Conservation (phyloP, 2,329 filamentous ascomycete genomes). For the Neonectria coccinea region DNA sequence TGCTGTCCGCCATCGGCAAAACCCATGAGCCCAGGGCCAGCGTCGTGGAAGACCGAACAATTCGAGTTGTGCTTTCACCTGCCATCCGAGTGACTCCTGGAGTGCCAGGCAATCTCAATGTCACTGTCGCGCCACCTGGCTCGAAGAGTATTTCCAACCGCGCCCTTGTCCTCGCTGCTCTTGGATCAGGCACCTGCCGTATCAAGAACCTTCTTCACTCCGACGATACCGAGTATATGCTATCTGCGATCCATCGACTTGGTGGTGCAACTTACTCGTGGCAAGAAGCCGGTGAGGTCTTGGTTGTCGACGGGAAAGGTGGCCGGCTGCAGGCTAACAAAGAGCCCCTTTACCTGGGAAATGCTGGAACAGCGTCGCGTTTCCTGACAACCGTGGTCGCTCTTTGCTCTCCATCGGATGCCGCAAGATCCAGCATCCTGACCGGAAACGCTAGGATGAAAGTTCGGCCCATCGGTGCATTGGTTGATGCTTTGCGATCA, state of each 20-base stretch:
- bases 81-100: slow-evolving; percentile 80
- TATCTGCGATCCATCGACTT: slow-evolving; percentile 87
- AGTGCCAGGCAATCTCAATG: slow-evolving; percentile 72
- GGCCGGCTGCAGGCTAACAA: slow-evolving; percentile 82
- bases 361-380: slow-evolving; percentile 94
- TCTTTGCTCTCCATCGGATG: slow-evolving; percentile 76
- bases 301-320: slow-evolving; percentile 92
- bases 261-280: slow-evolving; percentile 90
- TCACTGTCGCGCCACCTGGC: slow-evolving; percentile 88
- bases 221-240: slow-evolving; percentile 97
- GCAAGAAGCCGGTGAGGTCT: slow-evolving; percentile 93
- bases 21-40: slow-evolving; percentile 90
- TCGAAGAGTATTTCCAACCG: slow-evolving; percentile 99
- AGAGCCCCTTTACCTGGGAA: slow-evolving; percentile 89
- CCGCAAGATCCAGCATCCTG: slow-evolving; percentile 76
- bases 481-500: slow-evolving; percentile 87
- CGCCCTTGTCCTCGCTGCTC: slow-evolving; percentile 90
- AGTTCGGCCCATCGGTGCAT: slow-evolving; percentile 88
- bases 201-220: slow-evolving; percentile 95
- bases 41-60: slow-evolving; percentile 86
- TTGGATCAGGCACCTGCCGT: slow-evolving; percentile 86
- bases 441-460: slow-evolving; percentile 98
- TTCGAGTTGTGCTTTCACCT: slow-evolving; percentile 84
- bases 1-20: slow-evolving; percentile 89
- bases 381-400: slow-evolving; percentile 94